A percentile compares a stretch with the other conserved stretches of the same genome.
Evolutionary conservation across 1,139 yeast species (phyloP).

Genomic region (Hemisphaericaspora subhashii): DNA sequence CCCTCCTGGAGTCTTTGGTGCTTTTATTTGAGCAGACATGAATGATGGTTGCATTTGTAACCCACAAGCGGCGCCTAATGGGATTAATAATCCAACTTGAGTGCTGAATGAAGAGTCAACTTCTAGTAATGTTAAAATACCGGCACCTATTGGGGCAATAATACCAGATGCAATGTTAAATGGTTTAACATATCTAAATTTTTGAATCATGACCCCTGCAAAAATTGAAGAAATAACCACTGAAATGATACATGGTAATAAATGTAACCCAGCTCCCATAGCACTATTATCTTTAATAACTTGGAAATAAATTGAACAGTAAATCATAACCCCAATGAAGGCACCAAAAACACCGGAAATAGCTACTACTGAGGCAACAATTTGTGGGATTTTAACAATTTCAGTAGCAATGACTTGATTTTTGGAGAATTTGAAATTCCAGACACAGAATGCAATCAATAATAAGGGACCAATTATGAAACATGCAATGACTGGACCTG

Average conservation of each 20-base stretch:
- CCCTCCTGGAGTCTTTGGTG: conserved; percentile 39
- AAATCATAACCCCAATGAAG: conserved; percentile 28
- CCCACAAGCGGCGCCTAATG: conserved; percentile 33
- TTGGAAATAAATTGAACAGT: conserved; percentile 39
- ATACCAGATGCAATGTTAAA: conserved; percentile 26
- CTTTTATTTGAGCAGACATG: conserved; percentile 31
- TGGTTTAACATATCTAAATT: conserved; percentile 32
- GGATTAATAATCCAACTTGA: conserved; percentile 37
- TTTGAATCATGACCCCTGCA: conserved; percentile 31
- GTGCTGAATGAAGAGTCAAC: conserved; percentile 27
- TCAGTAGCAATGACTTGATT: conserved; percentile 30
- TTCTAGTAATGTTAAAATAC: conserved; percentile 30
- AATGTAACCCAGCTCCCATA: conserved; percentile 38
- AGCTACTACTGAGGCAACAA: conserved; percentile 23
- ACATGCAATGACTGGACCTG: conserved; percentile 47
- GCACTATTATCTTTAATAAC: conserved; percentile 33
- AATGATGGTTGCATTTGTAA: conserved; percentile 29
- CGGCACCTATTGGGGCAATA: conserved; percentile 35
- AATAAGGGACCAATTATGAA: conserved; percentile 44
- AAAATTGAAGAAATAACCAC: conserved; percentile 31
- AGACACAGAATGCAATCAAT: conserved; percentile 20
- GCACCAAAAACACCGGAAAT: conserved; percentile 24
- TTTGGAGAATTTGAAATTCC: conserved; percentile 29
- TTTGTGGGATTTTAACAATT: conserved; percentile 23
- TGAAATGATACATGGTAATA: conserved; percentile 38